Base-by-base conservation (phyloP, 176 grass and related monocot species). In the Panicum miliaceum region DNA sequence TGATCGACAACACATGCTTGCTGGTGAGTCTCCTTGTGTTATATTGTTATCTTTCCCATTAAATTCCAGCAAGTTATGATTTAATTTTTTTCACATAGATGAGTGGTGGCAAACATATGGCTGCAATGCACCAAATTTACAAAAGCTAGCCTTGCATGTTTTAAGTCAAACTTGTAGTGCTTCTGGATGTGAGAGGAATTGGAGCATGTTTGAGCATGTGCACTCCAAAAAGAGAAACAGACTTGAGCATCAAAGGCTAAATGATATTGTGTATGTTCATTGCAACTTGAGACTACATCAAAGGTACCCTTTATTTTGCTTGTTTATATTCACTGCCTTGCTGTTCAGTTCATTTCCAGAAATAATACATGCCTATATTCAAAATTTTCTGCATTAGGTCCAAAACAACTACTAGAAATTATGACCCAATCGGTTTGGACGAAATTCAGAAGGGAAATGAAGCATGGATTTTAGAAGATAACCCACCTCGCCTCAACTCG, bases 391-490 rank as follows among this genome's bases (percentile, higher is more conserved):
- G 11, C 22, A 45, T 45, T 23, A 70, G 67, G 40, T 71, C 68
- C 6, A 32, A 73, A 73, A 73, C 3, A 23, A 5, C 25, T 51
- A 73, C 70, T 32, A 73, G 45, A 34, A 73, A 73, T 1, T 72
- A 72, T 72, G 42, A 72, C 43, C 43, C 43, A 72, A 72, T 72
- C 69, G 48, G n/a, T 72, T 51, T 73, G 25, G 70, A 51, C 23
- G 69, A 72, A 72, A 72, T 72, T 48, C 10, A 23, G 15, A 72
- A 72, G 42, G 43, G 69, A 27, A 72, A 72, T 48, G 23, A 27
- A 50, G 69, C 8, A 12, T 12, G 45, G 45, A 46, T 46, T 46
- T 8, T 46, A 12, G 45, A 46, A 12, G 45, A 46, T 3, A 46
- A 46, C 2, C 45, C 45, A 46, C 45, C 45, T 46, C 38, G 45